A percentile compares a stretch with the other conserved stretches of the same genome.
phyloP scores from a whole-genome alignment of 331 rosid genomes.

The Telfairia occidentalis region DNA sequence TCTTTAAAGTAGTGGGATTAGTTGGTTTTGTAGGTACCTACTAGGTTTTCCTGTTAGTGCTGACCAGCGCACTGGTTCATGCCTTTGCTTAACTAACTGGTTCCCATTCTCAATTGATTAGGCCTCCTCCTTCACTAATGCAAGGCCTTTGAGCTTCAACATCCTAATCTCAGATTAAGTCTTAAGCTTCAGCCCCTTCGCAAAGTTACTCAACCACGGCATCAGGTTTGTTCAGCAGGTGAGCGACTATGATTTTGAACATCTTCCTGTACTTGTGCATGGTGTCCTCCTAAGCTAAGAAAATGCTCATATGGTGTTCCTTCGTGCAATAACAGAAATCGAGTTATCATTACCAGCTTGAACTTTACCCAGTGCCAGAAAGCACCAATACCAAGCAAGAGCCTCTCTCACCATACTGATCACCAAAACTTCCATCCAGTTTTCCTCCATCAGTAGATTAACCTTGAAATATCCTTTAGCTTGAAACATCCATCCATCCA shows the following conservation, averaged over 20 bases:
- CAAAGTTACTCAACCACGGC: background rate
- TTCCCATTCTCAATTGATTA: too few relatives aligned
- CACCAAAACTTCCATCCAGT: background rate
- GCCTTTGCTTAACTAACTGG: too few relatives aligned
- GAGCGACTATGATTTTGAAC: background rate
- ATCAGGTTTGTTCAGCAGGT: background rate
- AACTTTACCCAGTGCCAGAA: background rate
- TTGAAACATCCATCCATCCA: background rate
- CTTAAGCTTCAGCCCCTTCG: background rate
- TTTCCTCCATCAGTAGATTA: background rate
- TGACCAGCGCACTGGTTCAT: too few relatives aligned
- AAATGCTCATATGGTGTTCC: background rate
- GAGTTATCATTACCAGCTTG: background rate
- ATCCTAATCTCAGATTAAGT: background rate
- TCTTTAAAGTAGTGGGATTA: too few relatives aligned
- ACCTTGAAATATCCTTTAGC: background rate
- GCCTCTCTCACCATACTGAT: background rate
- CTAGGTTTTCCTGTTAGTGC: too few relatives aligned
- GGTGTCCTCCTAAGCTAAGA: background rate
- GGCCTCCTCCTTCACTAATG: too few relatives aligned
- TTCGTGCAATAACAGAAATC: background rate
- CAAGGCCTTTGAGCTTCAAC: background rate
- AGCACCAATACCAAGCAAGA: background rate
- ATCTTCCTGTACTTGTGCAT: background rate
- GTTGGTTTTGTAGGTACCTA: too few relatives aligned